phyloP scores from a whole-genome alignment of 2,329 filamentous ascomycete species.

The Diaporthe caulivora region DNA sequence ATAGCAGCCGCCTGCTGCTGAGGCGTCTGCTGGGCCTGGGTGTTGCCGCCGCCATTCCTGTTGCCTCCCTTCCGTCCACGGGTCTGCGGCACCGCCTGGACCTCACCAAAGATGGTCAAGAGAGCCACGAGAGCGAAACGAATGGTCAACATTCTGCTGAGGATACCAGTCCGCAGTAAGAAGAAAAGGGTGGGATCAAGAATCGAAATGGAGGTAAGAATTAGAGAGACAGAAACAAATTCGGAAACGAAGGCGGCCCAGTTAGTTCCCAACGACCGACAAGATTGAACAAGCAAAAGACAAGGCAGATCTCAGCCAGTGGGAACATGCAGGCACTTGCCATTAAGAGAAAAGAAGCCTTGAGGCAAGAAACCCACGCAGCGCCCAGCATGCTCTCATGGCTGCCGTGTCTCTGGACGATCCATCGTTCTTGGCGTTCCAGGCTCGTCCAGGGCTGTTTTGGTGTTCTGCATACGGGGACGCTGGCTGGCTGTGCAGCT shows the following conservation, averaged over 20 bases:
- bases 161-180: constrained; percentile 22
- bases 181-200: constrained; percentile 16
- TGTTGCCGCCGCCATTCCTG: constrained; percentile 33
- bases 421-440: constrained; percentile 34
- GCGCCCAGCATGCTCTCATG: background rate
- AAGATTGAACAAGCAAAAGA: constrained; percentile 15
- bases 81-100: constrained; percentile 38
- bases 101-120: constrained; percentile 35
- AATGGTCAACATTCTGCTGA: constrained; percentile 44
- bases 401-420: constrained; percentile 6
- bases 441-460: constrained; percentile 26
- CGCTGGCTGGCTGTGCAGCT: constrained; percentile 24
- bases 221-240: constrained; percentile 20
- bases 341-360: constrained; percentile 30
- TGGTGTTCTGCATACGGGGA: background rate
- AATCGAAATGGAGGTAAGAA: constrained; percentile 28
- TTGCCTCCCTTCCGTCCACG: constrained; percentile 19
- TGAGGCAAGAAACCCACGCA: background rate
- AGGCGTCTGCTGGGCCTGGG: constrained; percentile 41
- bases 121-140: constrained; percentile 39
- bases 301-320: background rate
- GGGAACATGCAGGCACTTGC: constrained; percentile 11
- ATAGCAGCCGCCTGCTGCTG: constrained; percentile 48
- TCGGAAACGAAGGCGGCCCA: constrained; percentile 18
- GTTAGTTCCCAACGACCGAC: constrained; percentile 25